Conservation (phyloP, 345 rosid species). For the Melastoma malabathricum region DNA sequence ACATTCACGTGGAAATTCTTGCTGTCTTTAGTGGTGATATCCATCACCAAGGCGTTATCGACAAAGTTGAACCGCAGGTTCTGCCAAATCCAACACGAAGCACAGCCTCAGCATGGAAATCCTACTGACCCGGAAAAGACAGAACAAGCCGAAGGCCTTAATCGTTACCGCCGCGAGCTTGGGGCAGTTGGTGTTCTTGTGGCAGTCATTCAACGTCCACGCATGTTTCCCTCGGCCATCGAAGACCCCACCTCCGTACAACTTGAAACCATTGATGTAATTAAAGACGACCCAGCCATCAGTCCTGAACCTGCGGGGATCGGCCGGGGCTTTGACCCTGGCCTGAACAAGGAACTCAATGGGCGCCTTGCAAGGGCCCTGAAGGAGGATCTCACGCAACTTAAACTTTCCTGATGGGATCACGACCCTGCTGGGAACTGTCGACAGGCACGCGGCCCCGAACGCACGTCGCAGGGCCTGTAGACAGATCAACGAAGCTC, state of each 20-base stretch:
- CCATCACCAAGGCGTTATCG: constrained; percentile 14
- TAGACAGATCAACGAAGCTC: background rate
- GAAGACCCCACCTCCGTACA: constrained; percentile 44
- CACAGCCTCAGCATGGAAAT: background rate
- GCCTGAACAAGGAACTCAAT: constrained; percentile 20
- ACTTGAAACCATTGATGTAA: constrained; percentile 17
- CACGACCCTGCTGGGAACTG: constrained; percentile 16
- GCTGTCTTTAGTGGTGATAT: constrained; percentile 24
- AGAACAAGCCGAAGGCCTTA: background rate
- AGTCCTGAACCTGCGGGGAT: constrained; percentile 21
- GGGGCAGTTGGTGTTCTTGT: constrained; percentile 17
- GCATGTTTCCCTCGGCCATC: constrained; percentile 45
- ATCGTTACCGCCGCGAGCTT: constrained; percentile 26
- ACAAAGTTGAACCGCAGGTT: constrained; percentile 32
- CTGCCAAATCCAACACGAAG: constrained; percentile 11
- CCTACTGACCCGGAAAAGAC: background rate
- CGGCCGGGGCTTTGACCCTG: constrained; percentile 25
- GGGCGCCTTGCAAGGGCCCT: constrained; percentile 39
- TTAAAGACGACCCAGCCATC: constrained; percentile 34
- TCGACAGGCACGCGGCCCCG: constrained; percentile 30
- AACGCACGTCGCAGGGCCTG: constrained; percentile 25
- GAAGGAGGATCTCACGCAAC: constrained; percentile 14
- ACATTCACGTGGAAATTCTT: constrained; percentile 44
- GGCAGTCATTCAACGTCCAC: constrained; percentile 24
- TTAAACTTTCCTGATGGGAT: constrained; percentile 28